These are phyloP conservation scores for Nakataea oryzae DNA, from an alignment of 2,329 filamentous ascomycete species.

Conservation along the genomic window DNA sequence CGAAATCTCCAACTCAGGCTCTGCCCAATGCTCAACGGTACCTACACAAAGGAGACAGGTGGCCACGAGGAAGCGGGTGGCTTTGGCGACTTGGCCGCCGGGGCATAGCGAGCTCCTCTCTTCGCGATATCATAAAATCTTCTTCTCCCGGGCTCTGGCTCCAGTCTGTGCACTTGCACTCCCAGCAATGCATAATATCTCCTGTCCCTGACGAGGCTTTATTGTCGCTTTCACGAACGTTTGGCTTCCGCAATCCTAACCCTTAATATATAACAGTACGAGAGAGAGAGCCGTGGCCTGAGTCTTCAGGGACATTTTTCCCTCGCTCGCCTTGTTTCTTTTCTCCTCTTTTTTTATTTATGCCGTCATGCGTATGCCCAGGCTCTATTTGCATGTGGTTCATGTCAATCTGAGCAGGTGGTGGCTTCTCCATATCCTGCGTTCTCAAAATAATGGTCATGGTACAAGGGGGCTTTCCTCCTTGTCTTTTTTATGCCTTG, in stretches of 20 bases:
- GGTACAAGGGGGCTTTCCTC: neutral
- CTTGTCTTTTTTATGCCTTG: too few relatives aligned
- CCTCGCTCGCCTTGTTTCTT: neutral
- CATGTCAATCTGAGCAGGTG: neutral
- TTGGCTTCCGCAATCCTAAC: neutral
- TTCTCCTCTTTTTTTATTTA: neutral
- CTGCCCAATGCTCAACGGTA: constrained; percentile 78
- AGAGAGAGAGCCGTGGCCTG: too few relatives aligned
- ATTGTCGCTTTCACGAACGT: neutral
- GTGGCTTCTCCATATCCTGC: neutral
- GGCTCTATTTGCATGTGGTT: neutral
- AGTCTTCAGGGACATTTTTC: too few relatives aligned
- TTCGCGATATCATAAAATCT: neutral
- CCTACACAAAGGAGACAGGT: constrained; percentile 35
- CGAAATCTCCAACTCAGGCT: constrained; percentile 38
- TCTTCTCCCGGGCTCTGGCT: neutral
- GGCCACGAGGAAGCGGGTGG: constrained; percentile 3
- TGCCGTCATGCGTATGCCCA: neutral
- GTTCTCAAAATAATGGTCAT: neutral
- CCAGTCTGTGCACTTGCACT: neutral
- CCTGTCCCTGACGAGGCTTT: neutral
- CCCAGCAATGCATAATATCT: neutral
- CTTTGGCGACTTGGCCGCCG: neutral
- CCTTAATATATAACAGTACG: neutral
- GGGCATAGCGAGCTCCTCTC: neutral